Conservation (phyloP, 805 yeast genomes). For the Starmerella floricola region DNA sequence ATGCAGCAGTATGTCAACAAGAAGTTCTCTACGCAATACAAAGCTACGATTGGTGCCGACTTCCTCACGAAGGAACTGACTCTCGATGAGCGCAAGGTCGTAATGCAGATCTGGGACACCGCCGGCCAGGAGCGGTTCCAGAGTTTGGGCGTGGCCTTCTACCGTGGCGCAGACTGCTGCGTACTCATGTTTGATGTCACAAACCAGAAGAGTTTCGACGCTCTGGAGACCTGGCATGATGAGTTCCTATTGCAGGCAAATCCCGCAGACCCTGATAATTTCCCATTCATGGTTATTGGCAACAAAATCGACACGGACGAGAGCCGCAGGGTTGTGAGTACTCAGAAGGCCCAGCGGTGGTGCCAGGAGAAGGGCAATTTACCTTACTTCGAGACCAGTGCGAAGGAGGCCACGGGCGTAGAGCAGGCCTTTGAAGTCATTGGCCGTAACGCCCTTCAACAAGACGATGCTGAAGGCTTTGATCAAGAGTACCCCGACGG, state of each 20-base stretch:
- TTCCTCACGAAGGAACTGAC: slow-evolving; percentile 81
- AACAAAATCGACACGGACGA: slow-evolving; percentile 94
- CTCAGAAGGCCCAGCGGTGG: slow-evolving; percentile 49
- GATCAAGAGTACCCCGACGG: slow-evolving; percentile 94
- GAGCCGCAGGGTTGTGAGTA: slow-evolving; percentile 59
- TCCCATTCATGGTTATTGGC: slow-evolving; percentile 91
- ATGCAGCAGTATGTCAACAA: slow-evolving; percentile 96
- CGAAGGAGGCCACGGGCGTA: slow-evolving; percentile 90
- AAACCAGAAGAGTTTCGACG: slow-evolving; percentile 84
- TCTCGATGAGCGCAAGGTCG: slow-evolving; percentile 71
- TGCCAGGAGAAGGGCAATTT: slow-evolving; percentile 59
- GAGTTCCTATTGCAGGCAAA: slow-evolving; percentile 90
- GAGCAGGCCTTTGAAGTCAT: slow-evolving; percentile 93
- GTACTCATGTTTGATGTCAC: slow-evolving; percentile 93
- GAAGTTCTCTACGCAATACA: slow-evolving; percentile 88
- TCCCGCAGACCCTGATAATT: slow-evolving; percentile 83
- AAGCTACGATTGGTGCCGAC: slow-evolving; percentile 97
- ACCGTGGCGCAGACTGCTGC: slow-evolving; percentile 97
- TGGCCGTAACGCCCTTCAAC: slow-evolving; percentile 90
- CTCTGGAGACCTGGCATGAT: slow-evolving; percentile 83
- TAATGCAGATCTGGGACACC: slow-evolving; percentile 87
- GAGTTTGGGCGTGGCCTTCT: slow-evolving; percentile 90
- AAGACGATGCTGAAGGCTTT: slow-evolving; percentile 82
- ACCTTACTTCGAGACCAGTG: slow-evolving; percentile 95
- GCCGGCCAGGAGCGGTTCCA: slow-evolving; percentile 99